Evolutionary conservation across 2,329 filamentous ascomycete genomes (phyloP).

Genomic region (Cytospora leucostoma): DNA sequence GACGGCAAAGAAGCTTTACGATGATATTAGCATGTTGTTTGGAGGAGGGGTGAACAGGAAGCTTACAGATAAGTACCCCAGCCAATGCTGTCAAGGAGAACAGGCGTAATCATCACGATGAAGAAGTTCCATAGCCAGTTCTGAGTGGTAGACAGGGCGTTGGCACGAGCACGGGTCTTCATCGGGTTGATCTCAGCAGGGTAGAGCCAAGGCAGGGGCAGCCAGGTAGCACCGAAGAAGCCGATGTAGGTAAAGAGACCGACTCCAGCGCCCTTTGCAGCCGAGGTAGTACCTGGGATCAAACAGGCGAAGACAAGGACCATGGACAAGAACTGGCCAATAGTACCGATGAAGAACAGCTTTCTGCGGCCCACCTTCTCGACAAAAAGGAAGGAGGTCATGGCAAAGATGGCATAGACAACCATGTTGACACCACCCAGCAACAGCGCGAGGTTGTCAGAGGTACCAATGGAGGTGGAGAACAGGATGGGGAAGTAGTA

Average conservation of each 20-base stretch:
- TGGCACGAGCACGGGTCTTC: slow-evolving; percentile 48
- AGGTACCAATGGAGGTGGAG: slow-evolving; percentile 34
- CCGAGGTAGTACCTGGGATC: slow-evolving; percentile 62
- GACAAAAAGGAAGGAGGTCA: slow-evolving; percentile 55
- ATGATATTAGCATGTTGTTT: background rate
- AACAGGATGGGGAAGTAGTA: slow-evolving; percentile 53
- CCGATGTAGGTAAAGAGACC: slow-evolving; percentile 71
- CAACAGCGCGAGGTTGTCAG: slow-evolving; percentile 45
- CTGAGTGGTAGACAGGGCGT: slow-evolving; percentile 59
- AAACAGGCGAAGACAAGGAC: slow-evolving; percentile 63
- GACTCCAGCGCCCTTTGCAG: slow-evolving; percentile 68
- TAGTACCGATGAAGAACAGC: slow-evolving; percentile 47
- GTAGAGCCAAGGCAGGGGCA: slow-evolving; percentile 64
- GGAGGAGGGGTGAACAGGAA: too few relatives aligned
- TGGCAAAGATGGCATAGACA: slow-evolving; percentile 59
- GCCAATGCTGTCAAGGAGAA: slow-evolving; percentile 60
- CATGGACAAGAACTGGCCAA: slow-evolving; percentile 56
- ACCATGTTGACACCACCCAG: slow-evolving; percentile 54
- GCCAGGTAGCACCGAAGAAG: slow-evolving; percentile 66
- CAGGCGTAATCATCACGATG: slow-evolving; percentile 63
- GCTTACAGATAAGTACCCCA: slow-evolving; percentile 38
- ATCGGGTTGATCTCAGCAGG: slow-evolving; percentile 57
- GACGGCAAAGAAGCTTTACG: slow-evolving; percentile 48
- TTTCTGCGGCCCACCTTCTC: slow-evolving; percentile 49
- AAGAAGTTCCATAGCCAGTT: slow-evolving; percentile 59